phyloP scores from a whole-genome alignment of 2,329 filamentous ascomycete species.

The Aspergillus clavatus region DNA sequence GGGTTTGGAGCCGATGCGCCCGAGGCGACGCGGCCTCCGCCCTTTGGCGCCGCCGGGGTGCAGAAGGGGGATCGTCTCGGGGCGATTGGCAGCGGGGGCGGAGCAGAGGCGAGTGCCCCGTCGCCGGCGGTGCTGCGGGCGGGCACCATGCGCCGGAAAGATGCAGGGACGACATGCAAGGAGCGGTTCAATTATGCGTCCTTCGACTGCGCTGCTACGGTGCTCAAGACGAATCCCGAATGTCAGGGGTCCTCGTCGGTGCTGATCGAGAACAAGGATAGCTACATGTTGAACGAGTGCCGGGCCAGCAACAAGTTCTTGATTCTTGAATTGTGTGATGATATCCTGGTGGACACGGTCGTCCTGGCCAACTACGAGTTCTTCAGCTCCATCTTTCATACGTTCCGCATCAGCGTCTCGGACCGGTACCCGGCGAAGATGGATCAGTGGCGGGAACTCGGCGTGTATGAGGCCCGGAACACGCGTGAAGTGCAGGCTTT shows the following conservation, averaged over 20 bases:
- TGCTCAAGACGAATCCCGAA: conserved; percentile 81
- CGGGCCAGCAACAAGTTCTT: conserved; percentile 83
- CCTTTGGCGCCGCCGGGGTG: conserved; percentile 27
- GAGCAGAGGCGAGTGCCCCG: conserved; percentile 30
- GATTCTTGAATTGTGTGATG: conserved; percentile 87
- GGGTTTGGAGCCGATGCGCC: conserved; percentile 53
- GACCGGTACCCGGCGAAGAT: conserved; percentile 90
- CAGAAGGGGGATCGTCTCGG: neutral
- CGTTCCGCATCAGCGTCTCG: conserved; percentile 85
- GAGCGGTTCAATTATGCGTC: conserved; percentile 97
- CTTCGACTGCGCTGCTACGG: conserved; percentile 90
- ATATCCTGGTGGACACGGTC: conserved; percentile 82
- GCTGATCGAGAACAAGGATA: conserved; percentile 94
- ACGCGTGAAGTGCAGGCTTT: conserved; percentile 93
- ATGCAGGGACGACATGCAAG: conserved; percentile 95
- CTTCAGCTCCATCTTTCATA: conserved; percentile 93
- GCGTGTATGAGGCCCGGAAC: conserved; percentile 85
- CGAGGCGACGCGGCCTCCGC: conserved; percentile 28
- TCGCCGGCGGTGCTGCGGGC: conserved; percentile 45
- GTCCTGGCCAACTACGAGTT: conserved; percentile 99
- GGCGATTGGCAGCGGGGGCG: neutral
- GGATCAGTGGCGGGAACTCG: conserved; percentile 86
- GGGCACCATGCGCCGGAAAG: conserved; percentile 67
- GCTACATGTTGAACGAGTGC: conserved; percentile 95
- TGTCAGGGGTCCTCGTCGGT: conserved; percentile 86